Conservation (phyloP, 1,284 basidiomycete species). For the Marasmius fiardii region DNA sequence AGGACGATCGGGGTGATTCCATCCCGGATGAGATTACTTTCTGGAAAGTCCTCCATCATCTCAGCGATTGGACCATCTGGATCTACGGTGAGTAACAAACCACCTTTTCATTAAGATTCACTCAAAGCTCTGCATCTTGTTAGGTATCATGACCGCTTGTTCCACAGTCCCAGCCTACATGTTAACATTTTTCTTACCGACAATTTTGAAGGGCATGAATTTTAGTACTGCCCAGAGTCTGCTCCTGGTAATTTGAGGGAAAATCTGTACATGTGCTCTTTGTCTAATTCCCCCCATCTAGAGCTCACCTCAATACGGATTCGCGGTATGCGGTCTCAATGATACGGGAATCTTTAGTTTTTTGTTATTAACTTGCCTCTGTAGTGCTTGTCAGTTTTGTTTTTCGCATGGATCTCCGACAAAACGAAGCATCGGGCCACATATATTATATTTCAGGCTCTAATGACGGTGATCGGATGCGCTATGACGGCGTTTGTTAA, state of each 20-base stretch:
- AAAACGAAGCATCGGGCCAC: slow-evolving; percentile 35
- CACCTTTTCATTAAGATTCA: too few species aligned
- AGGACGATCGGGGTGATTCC: slow-evolving; percentile 12
- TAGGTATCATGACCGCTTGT: slow-evolving; percentile 41
- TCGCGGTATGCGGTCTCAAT: slow-evolving; percentile 12
- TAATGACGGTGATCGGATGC: slow-evolving; percentile 34
- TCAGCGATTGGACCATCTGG: slow-evolving; percentile 43
- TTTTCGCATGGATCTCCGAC: slow-evolving; percentile 39
- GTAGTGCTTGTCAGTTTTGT: slow-evolving; percentile 29
- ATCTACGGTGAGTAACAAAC: slow-evolving; percentile 35
- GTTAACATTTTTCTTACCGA: slow-evolving; percentile 39
- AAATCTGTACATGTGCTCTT: neutral
- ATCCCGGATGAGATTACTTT: slow-evolving; percentile 33
- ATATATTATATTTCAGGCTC: slow-evolving; percentile 33
- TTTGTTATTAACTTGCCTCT: neutral
- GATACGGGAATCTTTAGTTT: too few species aligned
- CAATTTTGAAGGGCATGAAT: slow-evolving; percentile 36
- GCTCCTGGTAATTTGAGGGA: slow-evolving; percentile 25
- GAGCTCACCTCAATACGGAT: neutral
- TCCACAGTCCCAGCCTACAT: slow-evolving; percentile 35
- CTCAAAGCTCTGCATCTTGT: neutral
- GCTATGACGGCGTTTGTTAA: slow-evolving; percentile 34
- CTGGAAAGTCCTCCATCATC: slow-evolving; percentile 32
- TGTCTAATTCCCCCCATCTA: neutral
- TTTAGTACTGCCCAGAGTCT: slow-evolving; percentile 27